phyloP scores from a whole-genome alignment of 2,329 filamentous ascomycete genomes.

The Thelonectria discophora region DNA sequence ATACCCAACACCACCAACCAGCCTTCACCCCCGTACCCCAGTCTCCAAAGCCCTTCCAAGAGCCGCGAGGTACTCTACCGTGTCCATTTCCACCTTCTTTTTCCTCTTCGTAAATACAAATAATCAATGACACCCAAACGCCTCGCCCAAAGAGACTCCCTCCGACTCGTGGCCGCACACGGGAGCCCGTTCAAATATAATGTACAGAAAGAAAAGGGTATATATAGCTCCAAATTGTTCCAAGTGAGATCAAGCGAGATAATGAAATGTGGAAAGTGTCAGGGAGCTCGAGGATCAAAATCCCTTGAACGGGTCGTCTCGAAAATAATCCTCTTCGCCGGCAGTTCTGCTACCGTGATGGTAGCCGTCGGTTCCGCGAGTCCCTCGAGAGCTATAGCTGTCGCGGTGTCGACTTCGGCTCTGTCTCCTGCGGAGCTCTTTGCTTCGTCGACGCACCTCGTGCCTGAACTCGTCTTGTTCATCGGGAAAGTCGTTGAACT shows the following conservation, averaged over 20 bases:
- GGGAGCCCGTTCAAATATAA: conserved; percentile 29
- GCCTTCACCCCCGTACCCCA: not conserved
- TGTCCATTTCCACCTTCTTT: conserved; percentile 22
- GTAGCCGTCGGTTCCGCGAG: conserved; percentile 58
- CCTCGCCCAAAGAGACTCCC: conserved; percentile 27
- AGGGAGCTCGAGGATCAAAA: conserved; percentile 54
- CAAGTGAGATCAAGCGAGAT: conserved; percentile 31
- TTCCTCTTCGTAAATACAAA: conserved; percentile 5
- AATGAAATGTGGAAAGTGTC: conserved; percentile 28
- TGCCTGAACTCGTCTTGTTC: conserved; percentile 61
- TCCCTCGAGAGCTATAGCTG: conserved; percentile 58
- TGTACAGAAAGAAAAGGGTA: conserved; percentile 42
- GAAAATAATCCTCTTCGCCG: conserved; percentile 65
- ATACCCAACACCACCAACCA: not conserved
- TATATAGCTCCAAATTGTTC: conserved; percentile 26
- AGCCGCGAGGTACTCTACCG: not conserved
- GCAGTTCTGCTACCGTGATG: conserved; percentile 57
- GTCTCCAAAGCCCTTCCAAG: not conserved
- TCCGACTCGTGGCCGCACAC: conserved; percentile 9
- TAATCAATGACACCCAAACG: conserved; percentile 26
- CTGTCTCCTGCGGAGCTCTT: conserved; percentile 61
- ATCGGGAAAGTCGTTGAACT: conserved; percentile 57
- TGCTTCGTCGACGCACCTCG: conserved; percentile 61
- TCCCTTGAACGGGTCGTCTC: conserved; percentile 69
- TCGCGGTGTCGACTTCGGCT: conserved; percentile 65